phyloP scores from a whole-genome alignment of 1,139 yeast species.

The Sugiyamaella neomexicana region DNA sequence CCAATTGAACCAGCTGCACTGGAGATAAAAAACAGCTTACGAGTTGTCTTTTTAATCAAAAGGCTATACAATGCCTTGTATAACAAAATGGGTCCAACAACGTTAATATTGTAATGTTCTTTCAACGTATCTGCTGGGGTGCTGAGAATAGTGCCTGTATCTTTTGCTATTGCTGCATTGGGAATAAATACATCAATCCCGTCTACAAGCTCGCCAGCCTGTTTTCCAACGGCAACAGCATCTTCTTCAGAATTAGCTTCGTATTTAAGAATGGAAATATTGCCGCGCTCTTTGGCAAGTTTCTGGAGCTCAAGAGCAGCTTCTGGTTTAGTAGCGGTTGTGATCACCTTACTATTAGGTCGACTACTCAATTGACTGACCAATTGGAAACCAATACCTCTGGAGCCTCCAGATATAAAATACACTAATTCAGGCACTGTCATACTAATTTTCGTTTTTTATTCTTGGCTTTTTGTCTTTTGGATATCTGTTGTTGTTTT shows the following conservation, averaged over 20 bases:
- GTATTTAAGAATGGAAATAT: slow-evolving; percentile 18
- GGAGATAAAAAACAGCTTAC: slow-evolving; percentile 33
- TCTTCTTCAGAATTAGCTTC: slow-evolving; percentile 15
- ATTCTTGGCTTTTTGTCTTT: too few species aligned
- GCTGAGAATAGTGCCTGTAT: slow-evolving; percentile 2
- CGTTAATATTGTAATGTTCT: slow-evolving; percentile 27
- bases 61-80: slow-evolving; percentile 32
- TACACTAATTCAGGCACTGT: slow-evolving; percentile 12
- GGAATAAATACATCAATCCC: slow-evolving; percentile 21
- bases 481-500: too few species aligned
- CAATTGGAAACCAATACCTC: slow-evolving; percentile 21
- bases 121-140: slow-evolving; percentile 6
- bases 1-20: slow-evolving; percentile 35
- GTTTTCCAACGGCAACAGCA: slow-evolving; percentile 16
- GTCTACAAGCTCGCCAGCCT: slow-evolving; percentile 24
- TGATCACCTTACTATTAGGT: slow-evolving; percentile 16
- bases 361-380: slow-evolving; percentile 13
- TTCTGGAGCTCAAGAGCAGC: slow-evolving; percentile 14
- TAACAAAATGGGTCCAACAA: slow-evolving; percentile 34
- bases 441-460: background rate
- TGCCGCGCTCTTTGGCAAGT: slow-evolving; percentile 13
- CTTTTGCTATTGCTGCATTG: slow-evolving; percentile 19
- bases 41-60: slow-evolving; percentile 26
- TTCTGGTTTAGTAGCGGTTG: slow-evolving; percentile 19
- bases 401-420: slow-evolving; percentile 19